phyloP scores from a whole-genome alignment of 2,329 filamentous ascomycete species.

The Ophiocordyceps unilateralis region DNA sequence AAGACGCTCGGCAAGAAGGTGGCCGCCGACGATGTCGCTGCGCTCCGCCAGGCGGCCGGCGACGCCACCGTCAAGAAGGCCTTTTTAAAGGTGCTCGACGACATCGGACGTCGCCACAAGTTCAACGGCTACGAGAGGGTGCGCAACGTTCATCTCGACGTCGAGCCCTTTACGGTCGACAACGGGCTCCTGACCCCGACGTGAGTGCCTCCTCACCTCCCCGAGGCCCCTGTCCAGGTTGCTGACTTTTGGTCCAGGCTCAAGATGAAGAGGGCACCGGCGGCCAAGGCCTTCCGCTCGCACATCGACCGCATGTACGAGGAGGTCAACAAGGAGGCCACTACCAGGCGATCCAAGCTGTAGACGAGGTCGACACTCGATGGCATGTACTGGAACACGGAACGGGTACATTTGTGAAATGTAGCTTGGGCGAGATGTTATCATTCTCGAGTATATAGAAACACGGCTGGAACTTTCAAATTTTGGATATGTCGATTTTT shows the following conservation, averaged over 20 bases:
- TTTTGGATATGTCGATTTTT: no score
- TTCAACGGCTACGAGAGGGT: conserved; percentile 87
- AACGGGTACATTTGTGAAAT: background rate
- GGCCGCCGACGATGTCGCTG: conserved; percentile 43
- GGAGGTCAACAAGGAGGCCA: conserved; percentile 26
- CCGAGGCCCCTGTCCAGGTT: background rate
- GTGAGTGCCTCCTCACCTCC: conserved; percentile 34
- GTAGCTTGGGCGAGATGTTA: no score
- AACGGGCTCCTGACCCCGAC: conserved; percentile 82
- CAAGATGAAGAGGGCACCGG: conserved; percentile 42
- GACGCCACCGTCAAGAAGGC: conserved; percentile 58
- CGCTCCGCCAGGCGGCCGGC: conserved; percentile 46
- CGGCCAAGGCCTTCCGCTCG: conserved; percentile 30
- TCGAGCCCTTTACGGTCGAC: conserved; percentile 86
- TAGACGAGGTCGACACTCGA: conserved; percentile 9
- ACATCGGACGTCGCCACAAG: conserved; percentile 64
- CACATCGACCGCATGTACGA: conserved; percentile 40
- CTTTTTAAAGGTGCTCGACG: conserved; percentile 62
- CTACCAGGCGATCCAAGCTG: conserved; percentile 25
- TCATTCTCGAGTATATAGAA: no score
- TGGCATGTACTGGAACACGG: background rate
- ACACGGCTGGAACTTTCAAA: no score
- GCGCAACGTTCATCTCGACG: conserved; percentile 50
- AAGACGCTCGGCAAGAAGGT: conserved; percentile 57
- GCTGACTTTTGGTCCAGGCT: conserved; percentile 20